Evolutionary conservation across 768 basidiomycete species (phyloP), one percentile per base, ranked within the genome.

Genomic region (Hebeloma cylindrosporum): DNA sequence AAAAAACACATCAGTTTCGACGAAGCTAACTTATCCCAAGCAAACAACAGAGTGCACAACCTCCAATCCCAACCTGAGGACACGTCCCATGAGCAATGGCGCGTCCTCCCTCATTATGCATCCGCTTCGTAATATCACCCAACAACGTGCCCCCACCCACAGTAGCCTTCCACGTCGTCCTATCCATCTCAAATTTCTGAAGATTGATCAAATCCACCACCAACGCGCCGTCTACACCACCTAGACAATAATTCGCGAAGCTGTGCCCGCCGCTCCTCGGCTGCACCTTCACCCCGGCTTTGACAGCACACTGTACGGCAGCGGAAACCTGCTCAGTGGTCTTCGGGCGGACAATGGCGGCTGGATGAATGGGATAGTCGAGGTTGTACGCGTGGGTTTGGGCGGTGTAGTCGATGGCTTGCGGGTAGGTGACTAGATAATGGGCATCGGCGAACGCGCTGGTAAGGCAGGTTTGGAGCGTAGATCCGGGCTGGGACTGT

Each of bases 171-270:
- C 44, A 45, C 2, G 35, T 45, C 17, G 16, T 45, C 28, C 29
- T 31, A 22, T 45, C 44, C 44, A 45, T 45, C n/a, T 45, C 44
- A 23, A 45, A 45, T 31, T 45, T 45, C 36, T 45, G 44, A 14
- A 45, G 39, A 22, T 45, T 37, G 20, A 16, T 30, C 44, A 45
- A 22, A 32, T 45, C 44, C 3, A 45, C 35, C 6, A 45, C 44
- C 25, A 45, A 25, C 25, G 44, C 44, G 13, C 35, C 44, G 20
- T 45, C 21, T 3, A 20, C 36, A 5, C 44, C 44, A 22, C 44
- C 44, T 14, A 45, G 20, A 30, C 26, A 45, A 27, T 45, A 45
- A 17, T 45, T 45, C 13, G 44, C 44, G n/a, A 38, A 45, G 22
- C 44, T 45, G 35, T 45, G 44, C 3, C 44, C 44, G 13, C 44